Evolutionary conservation across 495 filamentous ascomycete genomes (phyloP), one percentile per base, ranked within the genome.

Genomic region (Tuber brumale): DNA sequence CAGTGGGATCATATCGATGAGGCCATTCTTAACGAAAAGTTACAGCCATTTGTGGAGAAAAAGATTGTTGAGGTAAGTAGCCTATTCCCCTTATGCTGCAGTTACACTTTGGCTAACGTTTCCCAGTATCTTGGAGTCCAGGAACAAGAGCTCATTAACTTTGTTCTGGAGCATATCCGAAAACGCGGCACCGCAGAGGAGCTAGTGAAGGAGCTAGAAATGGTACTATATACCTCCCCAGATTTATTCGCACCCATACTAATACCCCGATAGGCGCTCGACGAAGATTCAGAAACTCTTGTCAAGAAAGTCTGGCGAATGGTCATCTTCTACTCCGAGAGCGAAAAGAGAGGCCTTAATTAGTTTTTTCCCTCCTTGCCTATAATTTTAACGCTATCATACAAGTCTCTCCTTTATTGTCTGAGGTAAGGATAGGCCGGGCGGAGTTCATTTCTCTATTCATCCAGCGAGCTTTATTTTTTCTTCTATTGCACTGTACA

Each of bases 271-370:
- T 81, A 94, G 92, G 93, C 93, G 57, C 85, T 99, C 75, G 95
- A 97, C 83, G 95, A 99, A 82, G 96, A 98, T 80, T 94, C 94
- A 6, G 94, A 97, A 84, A 92, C 91, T 16, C 85, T 99, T 79
- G 95, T 98, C 31, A 95, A 92, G 88, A 98, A 97, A 85, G 88
- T 99, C 42, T 99, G 95, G 95, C 89, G 95, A 70, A 96, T 98
- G 94, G 89, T 97, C 71, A 97, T 98, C 83, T 98, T 97, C 91
- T 98, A 94, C 81, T 95, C 93, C 41, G 95, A 99, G 85, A 92
- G 90, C 81, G 95, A 97, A 89, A 97, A 95, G 86, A 88, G 93
- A 75, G 95, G 95, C 1, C 85, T 96, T 69, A 81, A 80, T 69
- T 80, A 72, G 72, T 87, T 87, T 69, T 84, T 75, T 14, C 51